These are phyloP conservation scores for Panellus pusillus DNA, from an alignment of 768 basidiomycete species.

Conservation along the genomic window DNA sequence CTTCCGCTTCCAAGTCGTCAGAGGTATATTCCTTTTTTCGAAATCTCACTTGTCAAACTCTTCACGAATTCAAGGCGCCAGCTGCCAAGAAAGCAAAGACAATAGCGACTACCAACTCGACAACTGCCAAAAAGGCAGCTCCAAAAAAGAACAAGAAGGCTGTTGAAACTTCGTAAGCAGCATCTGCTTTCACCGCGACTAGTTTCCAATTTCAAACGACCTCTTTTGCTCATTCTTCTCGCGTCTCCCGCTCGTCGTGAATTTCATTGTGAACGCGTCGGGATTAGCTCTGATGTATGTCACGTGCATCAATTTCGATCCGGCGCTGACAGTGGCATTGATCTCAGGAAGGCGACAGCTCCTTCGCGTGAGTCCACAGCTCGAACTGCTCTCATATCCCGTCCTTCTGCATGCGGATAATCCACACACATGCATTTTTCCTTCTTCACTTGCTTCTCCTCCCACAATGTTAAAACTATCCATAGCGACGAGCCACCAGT, in stretches of 20 bases:
- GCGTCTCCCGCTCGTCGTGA: neutral
- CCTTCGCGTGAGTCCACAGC: constrained; percentile 25
- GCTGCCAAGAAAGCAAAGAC: constrained; percentile 44
- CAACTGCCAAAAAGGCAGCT: constrained; percentile 21
- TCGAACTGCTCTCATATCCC: constrained; percentile 12
- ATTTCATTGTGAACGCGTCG: neutral
- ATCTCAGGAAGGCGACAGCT: constrained; percentile 17
- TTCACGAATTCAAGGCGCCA: constrained; percentile 23
- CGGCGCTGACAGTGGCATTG: constrained; percentile 5
- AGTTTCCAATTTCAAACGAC: neutral
- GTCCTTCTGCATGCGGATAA: constrained; percentile 30
- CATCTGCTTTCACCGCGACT: neutral
- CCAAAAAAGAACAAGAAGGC: constrained; percentile 19
- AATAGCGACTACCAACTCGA: constrained; percentile 17
- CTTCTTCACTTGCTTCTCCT: constrained; percentile 63
- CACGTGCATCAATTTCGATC: constrained; percentile 8
- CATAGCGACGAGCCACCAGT: constrained; percentile 49
- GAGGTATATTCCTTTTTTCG: constrained; percentile 17
- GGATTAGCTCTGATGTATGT: constrained; percentile 26
- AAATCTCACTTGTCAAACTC: neutral
- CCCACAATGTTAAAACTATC: constrained; percentile 48
- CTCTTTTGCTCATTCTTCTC: neutral
- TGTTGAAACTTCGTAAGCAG: constrained; percentile 14
- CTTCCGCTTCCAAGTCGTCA: constrained; percentile 25
- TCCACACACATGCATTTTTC: constrained; percentile 56